Evolutionary conservation across 2,329 filamentous ascomycete genomes (phyloP).

Genomic region (Phaeophleospora eucalypticola): DNA sequence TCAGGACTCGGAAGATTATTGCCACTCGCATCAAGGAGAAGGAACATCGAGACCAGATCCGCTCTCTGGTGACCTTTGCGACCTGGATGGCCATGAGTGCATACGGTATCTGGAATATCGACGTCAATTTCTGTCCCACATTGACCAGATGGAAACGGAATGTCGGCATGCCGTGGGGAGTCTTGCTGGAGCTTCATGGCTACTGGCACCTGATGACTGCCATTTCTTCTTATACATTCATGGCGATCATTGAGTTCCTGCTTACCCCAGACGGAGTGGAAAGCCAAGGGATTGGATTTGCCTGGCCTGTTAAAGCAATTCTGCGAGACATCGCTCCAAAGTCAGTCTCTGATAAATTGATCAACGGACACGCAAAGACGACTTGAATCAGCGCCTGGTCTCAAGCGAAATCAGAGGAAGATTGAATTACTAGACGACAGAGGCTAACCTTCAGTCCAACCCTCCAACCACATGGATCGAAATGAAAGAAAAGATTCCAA

Average conservation of each 20-base stretch:
- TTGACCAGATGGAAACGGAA: constrained; percentile 62
- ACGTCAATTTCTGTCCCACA: constrained; percentile 69
- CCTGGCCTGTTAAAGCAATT: constrained; percentile 22
- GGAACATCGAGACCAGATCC: constrained; percentile 38
- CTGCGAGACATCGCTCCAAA: constrained; percentile 12
- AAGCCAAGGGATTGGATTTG: constrained; percentile 20
- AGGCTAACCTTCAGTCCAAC: too few relatives aligned
- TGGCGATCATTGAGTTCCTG: constrained; percentile 27
- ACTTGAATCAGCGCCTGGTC: too few relatives aligned
- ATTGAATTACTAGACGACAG: too few relatives aligned
- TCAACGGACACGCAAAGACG: background rate
- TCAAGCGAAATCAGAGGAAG: too few relatives aligned
- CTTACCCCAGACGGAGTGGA: constrained; percentile 13
- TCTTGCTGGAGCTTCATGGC: constrained; percentile 67
- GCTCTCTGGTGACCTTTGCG: constrained; percentile 27
- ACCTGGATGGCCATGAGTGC: constrained; percentile 40
- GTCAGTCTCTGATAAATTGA: background rate
- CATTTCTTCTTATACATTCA: constrained; percentile 22
- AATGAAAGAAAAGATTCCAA: too few relatives aligned
- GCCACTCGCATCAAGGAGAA: constrained; percentile 16
- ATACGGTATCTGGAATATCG: constrained; percentile 72
- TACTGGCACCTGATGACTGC: constrained; percentile 78
- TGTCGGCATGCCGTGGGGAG: constrained; percentile 72
- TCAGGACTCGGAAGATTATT: constrained; percentile 19
- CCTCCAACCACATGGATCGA: too few relatives aligned